These are phyloP conservation scores for Mucor lusitanicus DNA, from an alignment of 371 early-diverging fungal genomes.

Conservation along the genomic window DNA sequence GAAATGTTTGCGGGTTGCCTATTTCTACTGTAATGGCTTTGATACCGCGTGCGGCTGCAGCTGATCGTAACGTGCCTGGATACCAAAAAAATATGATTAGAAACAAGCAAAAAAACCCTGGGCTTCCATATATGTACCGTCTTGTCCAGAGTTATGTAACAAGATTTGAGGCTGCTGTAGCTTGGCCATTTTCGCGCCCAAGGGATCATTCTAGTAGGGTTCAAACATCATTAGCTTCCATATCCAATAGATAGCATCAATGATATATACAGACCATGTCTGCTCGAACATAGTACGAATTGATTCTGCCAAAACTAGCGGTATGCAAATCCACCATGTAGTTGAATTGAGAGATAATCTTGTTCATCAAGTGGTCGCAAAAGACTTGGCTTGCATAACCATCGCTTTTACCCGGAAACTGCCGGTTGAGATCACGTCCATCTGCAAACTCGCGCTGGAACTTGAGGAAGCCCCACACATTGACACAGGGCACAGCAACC, in stretches of 20 bases:
- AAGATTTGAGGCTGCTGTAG: conserved; percentile 86
- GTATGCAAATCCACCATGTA: conserved; percentile 90
- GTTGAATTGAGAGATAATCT: conserved; percentile 77
- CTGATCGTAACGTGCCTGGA: conserved; percentile 79
- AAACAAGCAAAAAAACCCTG: not conserved
- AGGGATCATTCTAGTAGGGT: conserved; percentile 58
- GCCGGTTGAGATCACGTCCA: conserved; percentile 83
- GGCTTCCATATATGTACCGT: conserved; percentile 19
- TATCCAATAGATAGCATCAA: not conserved
- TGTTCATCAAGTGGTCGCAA: conserved; percentile 77
- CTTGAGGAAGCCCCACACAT: conserved; percentile 82
- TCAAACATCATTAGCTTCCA: not conserved
- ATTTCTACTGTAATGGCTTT: conserved; percentile 89
- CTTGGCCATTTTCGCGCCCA: conserved; percentile 75
- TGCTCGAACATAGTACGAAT: conserved; percentile 86
- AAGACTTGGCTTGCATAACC: conserved; percentile 85
- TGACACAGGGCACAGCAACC: conserved; percentile 87
- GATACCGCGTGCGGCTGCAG: conserved; percentile 77
- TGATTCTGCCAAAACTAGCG: conserved; percentile 83
- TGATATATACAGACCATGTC: conserved; percentile 57
- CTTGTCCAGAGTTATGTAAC: conserved; percentile 44
- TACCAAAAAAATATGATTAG: not conserved
- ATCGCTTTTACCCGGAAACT: conserved; percentile 76
- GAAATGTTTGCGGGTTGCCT: conserved; percentile 77
- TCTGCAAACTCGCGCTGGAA: conserved; percentile 82